These are phyloP conservation scores for Chrysochromulina parva DNA, from an alignment of 78 protist species.

Conservation along the genomic window DNA sequence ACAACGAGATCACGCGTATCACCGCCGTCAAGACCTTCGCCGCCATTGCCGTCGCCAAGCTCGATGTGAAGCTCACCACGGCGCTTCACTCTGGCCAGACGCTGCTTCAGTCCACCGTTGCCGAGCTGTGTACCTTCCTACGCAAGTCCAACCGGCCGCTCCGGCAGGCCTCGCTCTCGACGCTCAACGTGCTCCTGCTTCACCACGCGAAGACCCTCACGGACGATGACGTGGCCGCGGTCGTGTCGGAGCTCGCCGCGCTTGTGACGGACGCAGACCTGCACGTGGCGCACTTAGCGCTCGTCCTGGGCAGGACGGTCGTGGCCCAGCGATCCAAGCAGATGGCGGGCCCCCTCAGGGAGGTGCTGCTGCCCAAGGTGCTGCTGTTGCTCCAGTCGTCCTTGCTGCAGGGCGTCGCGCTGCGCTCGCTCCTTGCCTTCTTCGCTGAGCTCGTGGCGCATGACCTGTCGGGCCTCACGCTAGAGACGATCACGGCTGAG, in stretches of 20 bases:
- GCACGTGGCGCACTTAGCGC: conserved; percentile 68
- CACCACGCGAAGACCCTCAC: background rate
- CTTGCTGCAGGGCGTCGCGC: conserved; percentile 84
- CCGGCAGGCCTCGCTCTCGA: conserved; percentile 37
- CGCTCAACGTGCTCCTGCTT: background rate
- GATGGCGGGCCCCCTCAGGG: background rate
- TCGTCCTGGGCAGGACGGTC: conserved; percentile 44
- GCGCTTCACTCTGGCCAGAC: background rate
- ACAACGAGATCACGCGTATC: conserved; percentile 88
- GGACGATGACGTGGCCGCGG: background rate
- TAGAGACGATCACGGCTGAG: background rate
- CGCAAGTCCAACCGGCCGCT: conserved; percentile 53
- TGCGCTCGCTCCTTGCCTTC: conserved; percentile 38
- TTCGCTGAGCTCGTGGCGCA: conserved; percentile 50
- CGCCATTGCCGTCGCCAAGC: background rate
- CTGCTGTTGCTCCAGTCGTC: conserved; percentile 62
- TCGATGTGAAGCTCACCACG: background rate
- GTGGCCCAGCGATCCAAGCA: conserved; percentile 8
- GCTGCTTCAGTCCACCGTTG: no score
- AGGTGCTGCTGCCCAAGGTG: conserved; percentile 44
- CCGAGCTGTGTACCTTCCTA: background rate
- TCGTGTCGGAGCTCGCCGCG: conserved; percentile 35
- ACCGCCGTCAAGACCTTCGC: conserved; percentile 56
- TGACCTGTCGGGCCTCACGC: conserved; percentile 44
- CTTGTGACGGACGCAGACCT: conserved; percentile 68